Evolutionary conservation across 148 eudicot species (phyloP), one percentile per base, ranked within the genome.

Genomic region (Persicaria tinctoria): DNA sequence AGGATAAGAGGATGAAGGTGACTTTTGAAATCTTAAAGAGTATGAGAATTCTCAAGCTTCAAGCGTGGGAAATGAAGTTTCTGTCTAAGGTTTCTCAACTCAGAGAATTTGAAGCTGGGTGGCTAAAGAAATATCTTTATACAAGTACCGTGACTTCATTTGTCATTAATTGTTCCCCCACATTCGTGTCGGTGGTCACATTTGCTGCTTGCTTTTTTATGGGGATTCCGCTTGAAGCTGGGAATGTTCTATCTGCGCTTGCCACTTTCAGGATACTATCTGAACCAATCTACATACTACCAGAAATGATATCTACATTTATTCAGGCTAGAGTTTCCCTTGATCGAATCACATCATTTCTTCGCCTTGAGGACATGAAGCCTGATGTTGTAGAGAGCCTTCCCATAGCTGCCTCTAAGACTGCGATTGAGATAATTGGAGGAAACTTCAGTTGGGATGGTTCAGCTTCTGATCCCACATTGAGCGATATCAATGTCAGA

Each of bases 61-160:
- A 86, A 62, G 89, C 82, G 12, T 86, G 86, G 88, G 88, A 86
- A 69, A 83, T 86, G 86, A 86, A 86, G 56, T 86, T 86, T 68
- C 76, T 86, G 70, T 86, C 88, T 4, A 86, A 82, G 82, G 78
- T 86, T 41, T 60, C 73, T 5, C 83, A 86, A 74, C 62, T 84
- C 7, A 78, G 89, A 75, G 51, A 82, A 27, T 73, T 14, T 0
- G 89, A 86, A 70, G 70, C 75, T 0, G 81, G 83, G 7, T 86
- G 89, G 89, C 78, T 84, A 51, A 84, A 77, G 51, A 86, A 80
- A 70, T 86, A 47, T 59, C 47, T 82, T 3, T 84, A 82, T 57
- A 79, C 80, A 63, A 77, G 13, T 32, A 87, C 86, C n/a, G n/a
- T 84, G 51, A 72, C 77, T 18, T 59, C 84, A 7, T 86, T 84